Base-by-base conservation (phyloP, 176 grass and related monocot genomes). In the Eragrostis nindensis region DNA sequence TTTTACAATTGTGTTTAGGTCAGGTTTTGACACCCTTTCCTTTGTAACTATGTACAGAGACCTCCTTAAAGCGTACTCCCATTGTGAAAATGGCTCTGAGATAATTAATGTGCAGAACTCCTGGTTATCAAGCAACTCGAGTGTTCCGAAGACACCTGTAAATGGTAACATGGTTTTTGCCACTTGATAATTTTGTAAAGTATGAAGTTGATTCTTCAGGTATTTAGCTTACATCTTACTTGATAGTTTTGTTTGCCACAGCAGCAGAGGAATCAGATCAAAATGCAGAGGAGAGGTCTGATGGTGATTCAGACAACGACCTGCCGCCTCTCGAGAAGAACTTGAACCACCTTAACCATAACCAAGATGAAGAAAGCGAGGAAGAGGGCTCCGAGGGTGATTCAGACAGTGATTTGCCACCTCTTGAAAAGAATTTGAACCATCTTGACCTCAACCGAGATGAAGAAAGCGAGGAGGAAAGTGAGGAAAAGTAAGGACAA, bases 321-420 rank as follows among this genome's bases (percentile, higher is more conserved):
- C 84, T 98, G 68, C 95, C 95, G 6, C 95, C 92, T 24, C 90
- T 98, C 0, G 95, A 98, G 77, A 73, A 91, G 83, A 98, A 98
- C 53, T n/a, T 92, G 76, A 98, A 92, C 80, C 95, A 94, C 77
- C 43, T 98, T 83, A 83, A 73, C 30, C 38, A 89, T 0, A 70
- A 88, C 19, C 83, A 90, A 60, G 90, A 85, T 0, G 89, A 86
- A 75, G 90, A 90, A 46, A 81, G 71, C 46, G 60, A 36, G n/a
- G 69, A 88, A 32, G 80, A 85, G 67, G 80, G 46, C 74, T 90
- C 87, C 24, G 92, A 88, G 25, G 68, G 65, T 83, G 94, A 98
- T 68, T 92, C 90, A 40, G 87, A 94, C 24, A 80, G 92, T 54
- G 95, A 75, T 72, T 87, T 98, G 57, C 92, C 95, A 11, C 95